A percentile compares a stretch with the other conserved stretches of the same genome.
phyloP scores from a whole-genome alignment of 805 yeast species.

The Candida montana region DNA sequence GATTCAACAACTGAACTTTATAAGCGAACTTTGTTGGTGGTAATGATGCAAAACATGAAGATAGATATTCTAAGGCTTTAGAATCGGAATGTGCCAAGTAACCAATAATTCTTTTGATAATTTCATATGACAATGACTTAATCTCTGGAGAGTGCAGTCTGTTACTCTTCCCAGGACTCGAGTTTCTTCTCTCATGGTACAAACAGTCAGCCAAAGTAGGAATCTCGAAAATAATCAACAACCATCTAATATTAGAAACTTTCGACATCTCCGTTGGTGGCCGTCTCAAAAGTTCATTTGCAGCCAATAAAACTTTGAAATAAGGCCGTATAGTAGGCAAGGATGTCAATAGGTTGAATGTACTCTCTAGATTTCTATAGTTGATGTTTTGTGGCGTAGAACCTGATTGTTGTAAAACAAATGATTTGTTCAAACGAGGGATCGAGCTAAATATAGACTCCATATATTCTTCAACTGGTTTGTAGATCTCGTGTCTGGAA shows the following conservation, averaged over 20 bases:
- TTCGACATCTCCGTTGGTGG: conserved; percentile 35
- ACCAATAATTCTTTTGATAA: conserved; percentile 66
- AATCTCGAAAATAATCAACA: conserved; percentile 61
- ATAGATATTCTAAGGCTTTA: conserved; percentile 36
- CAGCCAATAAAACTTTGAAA: conserved; percentile 46
- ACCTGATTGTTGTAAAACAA: conserved; percentile 27
- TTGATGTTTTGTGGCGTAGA: conserved; percentile 39
- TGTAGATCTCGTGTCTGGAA: conserved; percentile 29
- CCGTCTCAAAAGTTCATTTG: conserved; percentile 46
- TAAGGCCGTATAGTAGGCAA: conserved; percentile 62
- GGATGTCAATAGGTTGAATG: conserved; percentile 40
- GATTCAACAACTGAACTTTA: conserved; percentile 64
- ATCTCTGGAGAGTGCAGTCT: conserved; percentile 43
- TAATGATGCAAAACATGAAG: conserved; percentile 50
- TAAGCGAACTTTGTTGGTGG: conserved; percentile 38
- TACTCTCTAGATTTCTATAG: conserved; percentile 38
- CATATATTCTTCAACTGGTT: conserved; percentile 47
- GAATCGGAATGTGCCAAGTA: conserved; percentile 48
- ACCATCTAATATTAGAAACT: conserved; percentile 47
- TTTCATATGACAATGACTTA: conserved; percentile 55
- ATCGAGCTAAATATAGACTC: conserved; percentile 42
- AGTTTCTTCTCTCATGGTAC: conserved; percentile 21
- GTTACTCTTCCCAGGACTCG: background rate
- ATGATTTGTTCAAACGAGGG: conserved; percentile 49
- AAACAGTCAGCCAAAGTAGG: conserved; percentile 55